Conservation (phyloP, 1,284 basidiomycete genomes). For the Xerocomus tenax region DNA sequence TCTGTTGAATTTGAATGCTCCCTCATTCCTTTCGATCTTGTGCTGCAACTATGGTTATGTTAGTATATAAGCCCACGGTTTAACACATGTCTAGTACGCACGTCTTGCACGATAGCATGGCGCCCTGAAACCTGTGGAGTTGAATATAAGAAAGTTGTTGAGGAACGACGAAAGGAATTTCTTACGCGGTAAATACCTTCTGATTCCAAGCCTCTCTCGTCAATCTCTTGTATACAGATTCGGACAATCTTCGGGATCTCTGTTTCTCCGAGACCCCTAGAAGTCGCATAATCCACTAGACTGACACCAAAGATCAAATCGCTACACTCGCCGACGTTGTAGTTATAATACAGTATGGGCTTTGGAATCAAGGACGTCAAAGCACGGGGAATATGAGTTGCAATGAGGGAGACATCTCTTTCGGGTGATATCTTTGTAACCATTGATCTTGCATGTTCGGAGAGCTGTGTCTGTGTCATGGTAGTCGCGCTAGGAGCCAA, state of each 20-base stretch:
- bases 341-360: conserved; percentile 68
- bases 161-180: conserved; percentile 2
- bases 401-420: conserved; percentile 55
- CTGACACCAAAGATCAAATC: conserved; percentile 90
- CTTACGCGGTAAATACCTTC: conserved; percentile 82
- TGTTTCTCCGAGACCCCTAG: conserved; percentile 64
- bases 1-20: conserved; percentile 70
- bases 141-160: background rate
- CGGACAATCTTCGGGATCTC: conserved; percentile 78
- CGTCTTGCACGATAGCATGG: conserved; percentile 76
- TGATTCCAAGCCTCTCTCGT: conserved; percentile 66
- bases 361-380: conserved; percentile 57
- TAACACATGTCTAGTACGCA: conserved; percentile 29
- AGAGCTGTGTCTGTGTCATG: conserved; percentile 61
- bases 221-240: conserved; percentile 80
- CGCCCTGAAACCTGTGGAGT: conserved; percentile 67
- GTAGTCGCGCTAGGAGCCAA: conserved; percentile 49
- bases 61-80: conserved; percentile 3
- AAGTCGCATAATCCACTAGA: conserved; percentile 86
- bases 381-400: conserved; percentile 48
- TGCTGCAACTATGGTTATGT: conserved; percentile 59
- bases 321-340: conserved; percentile 78
- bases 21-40: conserved; percentile 84
- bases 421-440: conserved; percentile 63
- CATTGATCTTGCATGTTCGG: conserved; percentile 46